Evolutionary conservation across 305 asterid genomes (phyloP).

Genomic region (Fraxinus albicans): DNA sequence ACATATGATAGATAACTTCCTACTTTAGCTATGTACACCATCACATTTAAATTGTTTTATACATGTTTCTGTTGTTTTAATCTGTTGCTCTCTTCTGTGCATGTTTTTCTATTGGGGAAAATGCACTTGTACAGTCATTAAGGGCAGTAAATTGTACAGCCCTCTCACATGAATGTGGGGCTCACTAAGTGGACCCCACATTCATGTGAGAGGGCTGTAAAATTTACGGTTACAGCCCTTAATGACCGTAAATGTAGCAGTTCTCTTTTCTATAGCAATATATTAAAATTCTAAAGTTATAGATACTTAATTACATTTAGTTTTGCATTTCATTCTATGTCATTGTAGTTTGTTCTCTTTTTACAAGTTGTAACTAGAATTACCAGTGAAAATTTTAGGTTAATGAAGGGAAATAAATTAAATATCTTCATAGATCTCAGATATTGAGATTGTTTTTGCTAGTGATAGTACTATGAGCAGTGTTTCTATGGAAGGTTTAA

Average conservation of each 20-base stretch:
- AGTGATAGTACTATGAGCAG: not conserved
- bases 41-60: not conserved
- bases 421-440: not conserved
- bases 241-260: too few species aligned
- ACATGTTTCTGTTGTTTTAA: conserved; percentile 6
- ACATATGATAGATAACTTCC: conserved; percentile 84
- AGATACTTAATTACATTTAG: not conserved
- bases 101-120: not conserved
- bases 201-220: too few species aligned
- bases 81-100: not conserved
- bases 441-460: not conserved
- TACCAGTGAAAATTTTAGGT: not conserved
- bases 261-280: not conserved
- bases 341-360: not conserved
- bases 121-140: too few species aligned
- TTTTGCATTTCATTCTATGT: not conserved
- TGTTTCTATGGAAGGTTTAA: not conserved
- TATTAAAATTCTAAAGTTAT: not conserved
- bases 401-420: not conserved
- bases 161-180: too few species aligned
- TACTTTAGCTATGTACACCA: conserved; percentile 35
- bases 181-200: too few species aligned
- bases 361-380: conserved; percentile 3
- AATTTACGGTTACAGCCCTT: too few species aligned
- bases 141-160: too few species aligned